These are phyloP conservation scores for Lactarius hatsudake DNA, from an alignment of 768 basidiomycete genomes.

Conservation along the genomic window DNA sequence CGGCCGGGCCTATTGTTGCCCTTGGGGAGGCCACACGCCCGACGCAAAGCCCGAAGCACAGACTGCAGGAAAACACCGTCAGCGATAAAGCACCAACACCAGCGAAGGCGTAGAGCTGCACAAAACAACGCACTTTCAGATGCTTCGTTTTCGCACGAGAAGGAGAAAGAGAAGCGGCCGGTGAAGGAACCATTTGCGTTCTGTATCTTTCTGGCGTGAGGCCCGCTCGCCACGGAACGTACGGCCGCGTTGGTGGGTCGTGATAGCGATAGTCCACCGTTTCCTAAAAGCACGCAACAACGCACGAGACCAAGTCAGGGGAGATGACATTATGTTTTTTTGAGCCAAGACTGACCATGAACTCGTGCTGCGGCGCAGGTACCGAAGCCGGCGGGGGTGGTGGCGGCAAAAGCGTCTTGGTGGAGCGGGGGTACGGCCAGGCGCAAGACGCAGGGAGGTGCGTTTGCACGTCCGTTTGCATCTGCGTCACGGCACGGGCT, in stretches of 20 bases:
- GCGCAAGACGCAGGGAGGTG: background rate
- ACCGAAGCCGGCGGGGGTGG: background rate
- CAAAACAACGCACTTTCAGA: slow-evolving; percentile 1
- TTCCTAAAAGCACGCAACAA: slow-evolving; percentile 6
- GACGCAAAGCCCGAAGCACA: slow-evolving; percentile 12
- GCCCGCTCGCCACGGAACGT: slow-evolving; percentile 7
- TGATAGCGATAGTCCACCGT: slow-evolving; percentile 19
- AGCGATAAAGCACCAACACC: background rate
- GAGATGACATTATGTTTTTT: background rate
- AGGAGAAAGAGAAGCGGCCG: background rate
- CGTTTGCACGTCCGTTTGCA: background rate
- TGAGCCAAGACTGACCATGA: slow-evolving; percentile 9
- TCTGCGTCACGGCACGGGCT: background rate
- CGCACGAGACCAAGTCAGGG: no score
- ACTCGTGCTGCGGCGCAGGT: background rate
- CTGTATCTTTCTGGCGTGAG: background rate
- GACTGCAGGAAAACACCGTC: background rate
- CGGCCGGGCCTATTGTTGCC: background rate
- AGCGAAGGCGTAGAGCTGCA: background rate
- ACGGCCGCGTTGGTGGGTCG: slow-evolving; percentile 6
- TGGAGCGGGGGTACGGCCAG: background rate
- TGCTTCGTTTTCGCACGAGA: slow-evolving; percentile 12
- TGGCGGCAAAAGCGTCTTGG: background rate
- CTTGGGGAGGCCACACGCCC: slow-evolving; percentile 6
- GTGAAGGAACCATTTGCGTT: background rate